phyloP scores from a whole-genome alignment of 106 monocot species.

The Dendrobium catenatum region DNA sequence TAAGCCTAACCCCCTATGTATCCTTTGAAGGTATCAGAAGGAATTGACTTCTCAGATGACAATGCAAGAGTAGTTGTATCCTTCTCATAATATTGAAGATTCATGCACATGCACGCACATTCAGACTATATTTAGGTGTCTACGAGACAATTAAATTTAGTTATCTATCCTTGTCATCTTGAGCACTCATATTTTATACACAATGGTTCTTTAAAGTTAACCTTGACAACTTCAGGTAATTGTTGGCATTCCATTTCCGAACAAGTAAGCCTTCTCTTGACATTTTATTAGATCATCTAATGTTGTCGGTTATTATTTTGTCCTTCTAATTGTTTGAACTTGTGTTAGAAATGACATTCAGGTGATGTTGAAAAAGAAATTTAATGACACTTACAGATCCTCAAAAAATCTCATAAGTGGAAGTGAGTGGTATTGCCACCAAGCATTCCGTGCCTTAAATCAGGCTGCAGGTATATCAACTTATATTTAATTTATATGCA shows the following conservation, averaged over 20 bases:
- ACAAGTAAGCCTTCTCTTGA: constrained; percentile 59
- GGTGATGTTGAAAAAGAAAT: constrained; percentile 84
- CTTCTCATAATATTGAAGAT: constrained; percentile 22
- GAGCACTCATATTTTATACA: neutral
- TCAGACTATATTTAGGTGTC: neutral
- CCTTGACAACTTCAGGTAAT: constrained; percentile 78
- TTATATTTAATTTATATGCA: neutral
- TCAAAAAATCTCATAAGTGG: constrained; percentile 84
- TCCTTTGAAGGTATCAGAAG: constrained; percentile 85
- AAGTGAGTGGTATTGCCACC: constrained; percentile 97
- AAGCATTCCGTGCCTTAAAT: constrained; percentile 98
- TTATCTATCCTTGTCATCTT: neutral
- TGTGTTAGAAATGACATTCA: constrained; percentile 86
- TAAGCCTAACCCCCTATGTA: neutral
- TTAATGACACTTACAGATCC: constrained; percentile 77
- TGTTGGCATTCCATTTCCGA: constrained; percentile 99
- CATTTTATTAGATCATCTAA: neutral
- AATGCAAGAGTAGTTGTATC: constrained; percentile 99
- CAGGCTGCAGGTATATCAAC: constrained; percentile 88
- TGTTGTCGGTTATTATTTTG: neutral
- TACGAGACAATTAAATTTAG: neutral
- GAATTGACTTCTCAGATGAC: constrained; percentile 97
- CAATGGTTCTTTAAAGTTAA: constrained; percentile 10
- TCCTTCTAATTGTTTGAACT: constrained; percentile 19
- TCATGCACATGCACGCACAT: neutral